A percentile compares a stretch with the other conserved stretches of the same genome.
Evolutionary conservation across 176 grass and related monocot species (phyloP).

Genomic region (Rhynchospora pubera): DNA sequence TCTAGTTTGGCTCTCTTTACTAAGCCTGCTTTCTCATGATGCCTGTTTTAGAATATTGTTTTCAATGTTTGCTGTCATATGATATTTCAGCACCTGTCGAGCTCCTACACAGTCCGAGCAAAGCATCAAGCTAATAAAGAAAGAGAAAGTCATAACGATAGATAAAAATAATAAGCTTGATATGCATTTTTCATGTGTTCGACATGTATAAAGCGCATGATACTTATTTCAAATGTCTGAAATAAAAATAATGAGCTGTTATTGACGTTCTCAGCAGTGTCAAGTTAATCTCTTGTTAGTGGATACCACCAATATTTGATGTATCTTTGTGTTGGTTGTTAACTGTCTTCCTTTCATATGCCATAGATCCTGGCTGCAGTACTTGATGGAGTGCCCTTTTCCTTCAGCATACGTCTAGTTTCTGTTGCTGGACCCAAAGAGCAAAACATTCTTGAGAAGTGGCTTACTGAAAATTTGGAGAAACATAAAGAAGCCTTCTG

Average conservation of each 20-base stretch:
- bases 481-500: slow-evolving; percentile 52
- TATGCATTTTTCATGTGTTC: no score
- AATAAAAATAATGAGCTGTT: slow-evolving; percentile 10
- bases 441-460: slow-evolving; percentile 77
- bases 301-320: not conserved
- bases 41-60: slow-evolving; percentile 12
- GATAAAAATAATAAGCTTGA: no score
- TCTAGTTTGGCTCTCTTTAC: not conserved
- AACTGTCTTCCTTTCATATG: slow-evolving; percentile 21
- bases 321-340: not conserved
- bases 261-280: not conserved
- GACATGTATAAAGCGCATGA: not conserved
- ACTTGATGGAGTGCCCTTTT: slow-evolving; percentile 56
- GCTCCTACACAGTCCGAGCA: not conserved
- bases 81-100: not conserved
- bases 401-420: slow-evolving; percentile 80
- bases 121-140: not conserved
- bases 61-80: not conserved
- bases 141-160: not conserved
- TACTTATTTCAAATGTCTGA: not conserved
- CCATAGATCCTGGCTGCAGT: slow-evolving; percentile 64
- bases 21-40: not conserved
- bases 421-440: slow-evolving; percentile 59
- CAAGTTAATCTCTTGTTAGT: slow-evolving; percentile 1
- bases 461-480: slow-evolving; percentile 66